phyloP scores from a whole-genome alignment of 495 filamentous ascomycete genomes.

The Aspergillus sparsus region DNA sequence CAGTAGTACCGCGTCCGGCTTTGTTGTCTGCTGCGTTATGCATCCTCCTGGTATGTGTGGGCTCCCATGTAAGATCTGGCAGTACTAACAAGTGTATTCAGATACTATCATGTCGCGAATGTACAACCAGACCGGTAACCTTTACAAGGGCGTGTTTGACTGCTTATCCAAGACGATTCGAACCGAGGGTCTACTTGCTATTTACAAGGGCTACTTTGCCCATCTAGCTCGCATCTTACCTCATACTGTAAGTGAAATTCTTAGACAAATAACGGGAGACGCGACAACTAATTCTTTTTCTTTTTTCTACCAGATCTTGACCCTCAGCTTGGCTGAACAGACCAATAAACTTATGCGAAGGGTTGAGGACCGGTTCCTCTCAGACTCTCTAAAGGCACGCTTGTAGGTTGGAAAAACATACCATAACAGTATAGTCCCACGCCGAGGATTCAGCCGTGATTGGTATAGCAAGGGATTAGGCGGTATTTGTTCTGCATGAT shows the following conservation, averaged over 20 bases:
- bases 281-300: constrained; percentile 8
- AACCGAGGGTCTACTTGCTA: constrained; percentile 87
- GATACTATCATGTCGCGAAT: constrained; percentile 98
- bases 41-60: constrained; percentile 77
- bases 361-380: constrained; percentile 68
- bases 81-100: constrained; percentile 34
- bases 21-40: constrained; percentile 98
- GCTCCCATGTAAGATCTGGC: not conserved
- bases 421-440: not conserved
- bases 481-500: not conserved
- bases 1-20: constrained; percentile 86
- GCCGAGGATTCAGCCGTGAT: not conserved
- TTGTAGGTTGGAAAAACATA: constrained; percentile 37
- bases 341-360: constrained; percentile 87
- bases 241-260: constrained; percentile 67
- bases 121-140: constrained; percentile 98
- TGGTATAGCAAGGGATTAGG: not conserved
- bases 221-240: constrained; percentile 93
- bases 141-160: constrained; percentile 90
- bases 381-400: constrained; percentile 48
- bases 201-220: constrained; percentile 97
- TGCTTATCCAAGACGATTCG: constrained; percentile 87
- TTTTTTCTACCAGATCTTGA: constrained; percentile 62
- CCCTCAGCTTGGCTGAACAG: constrained; percentile 91
- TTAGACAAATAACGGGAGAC: not conserved